phyloP scores from a whole-genome alignment of 1,284 basidiomycete species.

The Cryptococcus jaspeensis region DNA sequence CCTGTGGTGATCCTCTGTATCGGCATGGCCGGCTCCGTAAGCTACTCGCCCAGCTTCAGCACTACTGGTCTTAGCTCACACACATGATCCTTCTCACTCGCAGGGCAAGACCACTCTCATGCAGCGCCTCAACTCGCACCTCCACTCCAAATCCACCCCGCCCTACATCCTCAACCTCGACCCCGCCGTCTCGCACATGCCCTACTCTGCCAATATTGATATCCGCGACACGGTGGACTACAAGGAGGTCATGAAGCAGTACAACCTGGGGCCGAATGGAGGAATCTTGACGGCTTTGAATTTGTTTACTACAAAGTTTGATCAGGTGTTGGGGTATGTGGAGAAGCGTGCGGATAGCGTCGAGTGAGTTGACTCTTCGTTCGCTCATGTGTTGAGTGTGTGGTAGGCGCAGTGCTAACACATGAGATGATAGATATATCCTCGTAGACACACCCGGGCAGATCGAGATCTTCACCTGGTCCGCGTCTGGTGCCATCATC shows the following conservation, averaged over 20 bases:
- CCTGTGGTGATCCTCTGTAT: conserved; percentile 82
- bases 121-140: conserved; percentile 83
- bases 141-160: conserved; percentile 63
- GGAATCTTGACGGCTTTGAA: conserved; percentile 97
- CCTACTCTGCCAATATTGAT: conserved; percentile 95
- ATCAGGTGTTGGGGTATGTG: conserved; percentile 89
- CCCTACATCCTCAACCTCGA: conserved; percentile 98
- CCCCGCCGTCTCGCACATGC: conserved; percentile 85
- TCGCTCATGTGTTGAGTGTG: neutral
- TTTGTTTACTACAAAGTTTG: conserved; percentile 98
- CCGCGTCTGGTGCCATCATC: conserved; percentile 96
- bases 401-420: neutral
- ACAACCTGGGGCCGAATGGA: conserved; percentile 97
- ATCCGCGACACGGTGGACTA: conserved; percentile 98
- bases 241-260: conserved; percentile 99
- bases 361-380: conserved; percentile 62
- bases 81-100: neutral
- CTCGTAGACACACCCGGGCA: conserved; percentile 97
- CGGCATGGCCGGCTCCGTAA: conserved; percentile 52
- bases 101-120: conserved; percentile 97
- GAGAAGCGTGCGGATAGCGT: conserved; percentile 86
- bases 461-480: conserved; percentile 99
- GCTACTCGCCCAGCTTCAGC: conserved; percentile 16
- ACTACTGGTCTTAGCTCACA: neutral
- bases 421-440: conserved; percentile 67